These are phyloP conservation scores for Fusarium miscanthi DNA, from an alignment of 2,329 filamentous ascomycete genomes.

Conservation along the genomic window DNA sequence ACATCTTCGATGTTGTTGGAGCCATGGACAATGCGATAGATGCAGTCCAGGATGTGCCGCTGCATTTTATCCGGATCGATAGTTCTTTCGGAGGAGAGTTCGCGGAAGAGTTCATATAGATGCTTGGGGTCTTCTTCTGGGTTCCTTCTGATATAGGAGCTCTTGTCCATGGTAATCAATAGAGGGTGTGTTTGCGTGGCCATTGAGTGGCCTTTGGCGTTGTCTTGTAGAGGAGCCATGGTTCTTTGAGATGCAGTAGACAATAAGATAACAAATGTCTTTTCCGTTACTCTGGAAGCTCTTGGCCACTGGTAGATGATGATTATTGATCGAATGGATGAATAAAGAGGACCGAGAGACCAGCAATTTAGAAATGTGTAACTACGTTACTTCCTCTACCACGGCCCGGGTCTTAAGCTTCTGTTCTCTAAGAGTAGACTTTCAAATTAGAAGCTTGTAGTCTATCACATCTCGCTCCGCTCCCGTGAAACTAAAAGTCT, in stretches of 20 bases:
- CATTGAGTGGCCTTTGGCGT: too few species aligned
- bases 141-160: neutral
- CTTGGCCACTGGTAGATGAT: too few species aligned
- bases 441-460: neutral
- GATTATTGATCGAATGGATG: neutral
- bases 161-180: neutral
- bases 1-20: slow-evolving; percentile 22
- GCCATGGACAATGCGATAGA: slow-evolving; percentile 1
- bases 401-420: too few species aligned
- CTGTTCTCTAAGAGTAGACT: neutral
- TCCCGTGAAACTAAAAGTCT: neutral
- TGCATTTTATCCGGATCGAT: neutral
- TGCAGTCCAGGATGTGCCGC: neutral
- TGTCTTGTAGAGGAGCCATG: neutral
- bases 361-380: neutral
- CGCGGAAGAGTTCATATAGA: neutral
- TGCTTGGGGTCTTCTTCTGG: neutral
- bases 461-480: too few species aligned
- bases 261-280: too few species aligned
- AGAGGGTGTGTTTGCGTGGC: neutral
- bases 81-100: neutral
- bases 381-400: too few species aligned
- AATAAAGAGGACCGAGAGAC: too few species aligned
- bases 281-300: neutral
- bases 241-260: neutral